phyloP scores from a whole-genome alignment of 306 rosid species.

The Mimosa bimucronata region DNA sequence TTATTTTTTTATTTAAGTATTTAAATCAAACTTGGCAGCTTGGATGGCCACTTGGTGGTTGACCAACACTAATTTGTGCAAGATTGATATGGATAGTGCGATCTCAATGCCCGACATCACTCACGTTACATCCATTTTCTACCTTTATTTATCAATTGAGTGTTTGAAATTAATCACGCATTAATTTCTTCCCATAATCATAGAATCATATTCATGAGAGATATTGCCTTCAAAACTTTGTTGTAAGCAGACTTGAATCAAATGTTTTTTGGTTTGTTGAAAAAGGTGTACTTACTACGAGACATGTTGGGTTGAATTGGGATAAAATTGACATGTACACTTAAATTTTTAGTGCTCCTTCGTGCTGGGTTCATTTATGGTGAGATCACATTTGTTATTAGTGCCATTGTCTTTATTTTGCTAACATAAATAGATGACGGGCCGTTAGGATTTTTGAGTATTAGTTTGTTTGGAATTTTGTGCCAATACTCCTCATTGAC shows the following conservation, averaged over 20 bases:
- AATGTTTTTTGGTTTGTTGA: not conserved
- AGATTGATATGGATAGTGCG: not conserved
- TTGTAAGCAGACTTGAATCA: not conserved
- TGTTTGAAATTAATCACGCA: not conserved
- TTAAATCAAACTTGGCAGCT: constrained; percentile 32
- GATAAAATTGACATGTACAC: not conserved
- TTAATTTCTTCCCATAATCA: not conserved
- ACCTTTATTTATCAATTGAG: not conserved
- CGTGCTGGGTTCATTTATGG: not conserved
- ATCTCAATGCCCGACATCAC: not conserved
- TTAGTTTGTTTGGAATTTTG: no score
- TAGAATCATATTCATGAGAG: no score
- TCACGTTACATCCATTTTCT: not conserved
- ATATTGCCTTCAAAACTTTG: not conserved
- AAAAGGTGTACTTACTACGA: not conserved
- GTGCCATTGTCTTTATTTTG: not conserved
- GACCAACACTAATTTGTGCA: not conserved
- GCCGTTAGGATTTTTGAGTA: not conserved
- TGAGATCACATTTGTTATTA: not conserved
- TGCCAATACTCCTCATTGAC: not conserved
- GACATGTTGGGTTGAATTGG: not conserved
- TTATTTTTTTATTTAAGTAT: not conserved
- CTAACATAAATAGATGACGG: not conserved
- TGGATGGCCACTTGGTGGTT: constrained; percentile 15
- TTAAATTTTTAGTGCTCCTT: not conserved